phyloP scores from a whole-genome alignment of 805 yeast species.

The Myxozyma vanderwaltii region DNA sequence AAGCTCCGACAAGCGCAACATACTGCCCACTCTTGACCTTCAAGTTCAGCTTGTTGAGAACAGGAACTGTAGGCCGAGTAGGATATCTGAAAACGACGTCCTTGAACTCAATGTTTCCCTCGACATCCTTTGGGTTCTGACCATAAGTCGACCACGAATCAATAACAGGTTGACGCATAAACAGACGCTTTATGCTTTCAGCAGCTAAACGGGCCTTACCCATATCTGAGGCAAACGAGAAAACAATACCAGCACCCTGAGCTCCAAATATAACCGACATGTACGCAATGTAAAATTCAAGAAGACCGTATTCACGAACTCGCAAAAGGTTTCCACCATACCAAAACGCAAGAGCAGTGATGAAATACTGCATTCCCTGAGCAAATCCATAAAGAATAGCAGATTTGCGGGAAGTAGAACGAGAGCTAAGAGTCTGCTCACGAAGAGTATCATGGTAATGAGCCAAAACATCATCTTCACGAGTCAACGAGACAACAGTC shows the following conservation, averaged over 20 bases:
- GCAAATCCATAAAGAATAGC: conserved; percentile 44
- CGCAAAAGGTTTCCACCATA: conserved; percentile 46
- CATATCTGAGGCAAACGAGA: conserved; percentile 50
- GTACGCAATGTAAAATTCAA: conserved; percentile 47
- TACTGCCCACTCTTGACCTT: conserved; percentile 71
- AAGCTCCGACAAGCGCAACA: conserved; percentile 89
- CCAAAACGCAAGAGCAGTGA: conserved; percentile 50
- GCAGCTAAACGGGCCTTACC: conserved; percentile 49
- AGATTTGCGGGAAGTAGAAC: conserved; percentile 36
- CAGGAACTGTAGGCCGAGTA: conserved; percentile 39
- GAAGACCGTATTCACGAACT: conserved; percentile 39
- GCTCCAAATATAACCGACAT: conserved; percentile 48
- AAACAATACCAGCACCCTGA: conserved; percentile 48
- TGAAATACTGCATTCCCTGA: conserved; percentile 48
- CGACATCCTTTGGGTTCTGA: conserved; percentile 32
- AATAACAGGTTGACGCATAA: conserved; percentile 43
- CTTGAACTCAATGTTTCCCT: conserved; percentile 59
- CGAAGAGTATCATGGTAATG: conserved; percentile 37
- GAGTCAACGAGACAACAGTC: conserved; percentile 48
- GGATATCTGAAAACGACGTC: conserved; percentile 42
- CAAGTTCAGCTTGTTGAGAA: conserved; percentile 36
- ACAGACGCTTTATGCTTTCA: conserved; percentile 40
- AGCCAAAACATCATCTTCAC: conserved; percentile 45
- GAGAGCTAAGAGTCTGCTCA: conserved; percentile 42
- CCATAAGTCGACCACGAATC: conserved; percentile 44